Conservation (phyloP, 331 rosid species). For the Pyrus hybrid region DNA sequence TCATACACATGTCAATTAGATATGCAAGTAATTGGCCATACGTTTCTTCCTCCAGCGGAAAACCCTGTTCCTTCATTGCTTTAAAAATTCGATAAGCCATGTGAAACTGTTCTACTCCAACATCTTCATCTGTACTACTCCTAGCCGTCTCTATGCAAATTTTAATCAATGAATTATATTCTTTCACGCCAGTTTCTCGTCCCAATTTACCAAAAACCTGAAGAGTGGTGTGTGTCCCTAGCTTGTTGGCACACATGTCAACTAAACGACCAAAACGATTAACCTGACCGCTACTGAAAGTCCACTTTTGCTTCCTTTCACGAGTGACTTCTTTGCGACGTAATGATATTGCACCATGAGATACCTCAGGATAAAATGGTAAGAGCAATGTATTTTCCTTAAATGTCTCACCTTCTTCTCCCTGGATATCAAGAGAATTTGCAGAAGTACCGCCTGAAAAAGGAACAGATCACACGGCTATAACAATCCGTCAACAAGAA, state of each 20-base stretch:
- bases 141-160: conserved; percentile 52
- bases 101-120: conserved; percentile 42
- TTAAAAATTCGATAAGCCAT: conserved; percentile 43
- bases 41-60: conserved; percentile 47
- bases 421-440: conserved; percentile 16
- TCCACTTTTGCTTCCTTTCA: conserved; percentile 43
- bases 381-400: conserved; percentile 17
- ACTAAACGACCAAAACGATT: conserved; percentile 31
- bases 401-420: conserved; percentile 18
- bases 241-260: conserved; percentile 28
- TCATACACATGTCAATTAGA: conserved; percentile 58
- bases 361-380: conserved; percentile 31
- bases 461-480: conserved; percentile 6
- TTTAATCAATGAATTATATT: conserved; percentile 44
- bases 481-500: neutral
- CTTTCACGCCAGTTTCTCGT: conserved; percentile 45
- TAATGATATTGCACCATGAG: conserved; percentile 12
- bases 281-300: conserved; percentile 34
- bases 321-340: conserved; percentile 38
- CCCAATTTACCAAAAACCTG: conserved; percentile 50
- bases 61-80: conserved; percentile 61
- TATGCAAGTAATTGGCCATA: conserved; percentile 58
- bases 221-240: conserved; percentile 44
- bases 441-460: conserved; percentile 31
- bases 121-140: conserved; percentile 37